phyloP scores from a whole-genome alignment of 805 yeast species.

The Yamadazyma endophytica region DNA sequence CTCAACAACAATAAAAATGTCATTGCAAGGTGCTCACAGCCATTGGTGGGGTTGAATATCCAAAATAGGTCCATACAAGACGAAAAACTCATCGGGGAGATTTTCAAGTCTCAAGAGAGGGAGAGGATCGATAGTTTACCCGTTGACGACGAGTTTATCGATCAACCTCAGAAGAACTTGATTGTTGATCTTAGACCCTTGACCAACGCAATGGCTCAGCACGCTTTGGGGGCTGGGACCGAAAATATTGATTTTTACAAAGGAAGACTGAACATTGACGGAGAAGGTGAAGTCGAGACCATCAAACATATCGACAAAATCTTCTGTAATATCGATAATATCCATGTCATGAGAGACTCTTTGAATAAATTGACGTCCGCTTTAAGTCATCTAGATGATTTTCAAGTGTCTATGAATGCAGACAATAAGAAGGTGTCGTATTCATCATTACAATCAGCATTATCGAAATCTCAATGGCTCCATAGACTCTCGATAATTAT shows the following conservation, averaged over 20 bases:
- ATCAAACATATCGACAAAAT: conserved; percentile 49
- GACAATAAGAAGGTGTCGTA: conserved; percentile 13
- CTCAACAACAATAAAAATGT: conserved; percentile 58
- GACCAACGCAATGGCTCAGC: conserved; percentile 94
- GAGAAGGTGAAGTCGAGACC: conserved; percentile 1
- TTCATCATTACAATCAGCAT: conserved; percentile 41
- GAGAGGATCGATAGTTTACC: conserved; percentile 18
- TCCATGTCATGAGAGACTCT: conserved; percentile 92
- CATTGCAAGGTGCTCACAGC: conserved; percentile 88
- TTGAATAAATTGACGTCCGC: conserved; percentile 57
- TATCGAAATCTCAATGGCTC: conserved; percentile 75
- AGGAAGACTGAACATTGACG: conserved; percentile 13
- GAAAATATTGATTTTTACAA: conserved; percentile 87
- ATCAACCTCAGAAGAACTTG: conserved; percentile 48
- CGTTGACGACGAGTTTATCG: conserved; percentile 18
- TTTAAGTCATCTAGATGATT: conserved; percentile 63
- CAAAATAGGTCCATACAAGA: conserved; percentile 89
- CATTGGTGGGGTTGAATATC: conserved; percentile 77
- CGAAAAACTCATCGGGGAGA: conserved; percentile 73
- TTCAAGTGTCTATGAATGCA: conserved; percentile 27
- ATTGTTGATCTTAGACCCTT: conserved; percentile 91
- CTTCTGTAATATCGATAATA: conserved; percentile 88
- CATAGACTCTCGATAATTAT: conserved; percentile 64
- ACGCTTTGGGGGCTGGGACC: conserved; percentile 97
- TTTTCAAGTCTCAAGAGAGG: conserved; percentile 55